Conservation (phyloP, 1,284 basidiomycete genomes). For the Pseudozyma hubeiensis region DNA sequence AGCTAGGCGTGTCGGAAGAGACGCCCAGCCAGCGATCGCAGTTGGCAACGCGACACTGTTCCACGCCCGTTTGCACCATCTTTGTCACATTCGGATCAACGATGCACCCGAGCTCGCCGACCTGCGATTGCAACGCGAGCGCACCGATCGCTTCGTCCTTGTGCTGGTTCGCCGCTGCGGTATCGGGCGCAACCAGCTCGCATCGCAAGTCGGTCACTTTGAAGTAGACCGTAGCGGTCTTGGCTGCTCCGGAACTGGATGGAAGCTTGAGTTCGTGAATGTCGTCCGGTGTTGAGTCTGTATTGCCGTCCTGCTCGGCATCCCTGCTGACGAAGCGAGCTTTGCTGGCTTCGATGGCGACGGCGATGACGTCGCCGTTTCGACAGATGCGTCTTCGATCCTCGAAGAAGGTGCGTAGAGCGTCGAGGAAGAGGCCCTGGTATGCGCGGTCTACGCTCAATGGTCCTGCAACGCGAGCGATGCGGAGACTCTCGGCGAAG, state of each 20-base stretch:
- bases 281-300: conserved; percentile 68
- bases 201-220: conserved; percentile 81
- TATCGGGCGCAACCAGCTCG: conserved; percentile 71
- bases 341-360: conserved; percentile 75
- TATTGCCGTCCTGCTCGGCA: conserved; percentile 37
- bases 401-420: conserved; percentile 79
- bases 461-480: conserved; percentile 86
- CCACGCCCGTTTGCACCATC: conserved; percentile 82
- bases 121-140: conserved; percentile 48
- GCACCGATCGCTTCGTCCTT: conserved; percentile 27
- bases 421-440: conserved; percentile 78
- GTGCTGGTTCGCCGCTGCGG: conserved; percentile 56
- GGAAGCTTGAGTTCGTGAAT: conserved; percentile 47
- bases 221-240: conserved; percentile 77
- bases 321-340: conserved; percentile 57
- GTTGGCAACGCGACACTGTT: conserved; percentile 77
- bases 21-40: conserved; percentile 74
- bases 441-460: conserved; percentile 80
- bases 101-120: conserved; percentile 86
- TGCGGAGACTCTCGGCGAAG: conserved; percentile 73
- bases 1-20: conserved; percentile 65
- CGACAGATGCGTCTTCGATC: conserved; percentile 76
- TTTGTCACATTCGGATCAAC: conserved; percentile 72
- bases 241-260: conserved; percentile 15
- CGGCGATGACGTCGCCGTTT: conserved; percentile 82